A percentile compares a stretch with the other conserved stretches of the same genome.
Conservation (phyloP, 176 grass and related monocot species). For the Triticum aestivum region IWGSC_CS_RefSeq_v2.1 NC_057810.1:545692751-545693250, state of each 20-base stretch:
- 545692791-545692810: not conserved
- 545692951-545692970: not conserved
- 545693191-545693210: not conserved
- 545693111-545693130: not conserved
- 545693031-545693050: conserved; percentile 27
- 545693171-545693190: conserved; percentile 25
- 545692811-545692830: too few species aligned
- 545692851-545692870: not conserved
- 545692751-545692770: conserved; percentile 11
- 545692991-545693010: conserved; percentile 6
- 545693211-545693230: conserved; percentile 10
- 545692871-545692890: not conserved
- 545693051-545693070: not conserved
- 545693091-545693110: not conserved
- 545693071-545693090: not conserved
- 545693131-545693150: not conserved
- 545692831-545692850: not conserved
- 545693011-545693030: conserved; percentile 20
- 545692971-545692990: not conserved
- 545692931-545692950: conserved; percentile 27
- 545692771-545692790: not conserved
- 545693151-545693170: conserved; percentile 27
- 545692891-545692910: not conserved
- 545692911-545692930: not conserved
- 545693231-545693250: not conserved